phyloP scores from a whole-genome alignment of 495 filamentous ascomycete genomes.

The Niebla homalea region DNA sequence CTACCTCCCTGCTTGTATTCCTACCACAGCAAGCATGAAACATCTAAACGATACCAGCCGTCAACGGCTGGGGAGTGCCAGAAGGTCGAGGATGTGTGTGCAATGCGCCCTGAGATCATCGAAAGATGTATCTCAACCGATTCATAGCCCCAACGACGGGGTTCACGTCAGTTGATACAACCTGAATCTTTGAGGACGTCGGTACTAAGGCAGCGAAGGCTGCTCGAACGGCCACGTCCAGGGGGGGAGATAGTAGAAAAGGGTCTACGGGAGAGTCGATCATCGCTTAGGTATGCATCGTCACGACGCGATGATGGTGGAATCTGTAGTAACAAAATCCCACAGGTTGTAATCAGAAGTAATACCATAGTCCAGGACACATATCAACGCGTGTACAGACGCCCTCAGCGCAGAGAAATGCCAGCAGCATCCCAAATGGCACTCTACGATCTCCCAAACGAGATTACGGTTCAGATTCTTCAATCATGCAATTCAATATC shows the following conservation, averaged over 20 bases:
- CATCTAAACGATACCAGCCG: slow-evolving; percentile 3
- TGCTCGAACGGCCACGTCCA: slow-evolving; percentile 1
- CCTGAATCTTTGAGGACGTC: slow-evolving; percentile 27
- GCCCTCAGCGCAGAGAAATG: neutral
- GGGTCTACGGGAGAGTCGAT: neutral
- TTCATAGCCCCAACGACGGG: slow-evolving; percentile 66
- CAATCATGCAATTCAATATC: slow-evolving; percentile 36
- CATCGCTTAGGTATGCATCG: neutral
- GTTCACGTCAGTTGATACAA: slow-evolving; percentile 41
- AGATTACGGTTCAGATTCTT: slow-evolving; percentile 50
- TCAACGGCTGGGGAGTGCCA: slow-evolving; percentile 4
- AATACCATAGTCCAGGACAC: neutral
- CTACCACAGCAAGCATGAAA: neutral
- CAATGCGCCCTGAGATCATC: slow-evolving; percentile 10
- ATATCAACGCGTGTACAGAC: neutral
- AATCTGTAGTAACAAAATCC: no score
- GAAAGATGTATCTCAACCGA: slow-evolving; percentile 28
- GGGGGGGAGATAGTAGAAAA: neutral
- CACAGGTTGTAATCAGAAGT: neutral
- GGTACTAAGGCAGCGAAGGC: slow-evolving; percentile 1
- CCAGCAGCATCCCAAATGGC: slow-evolving; percentile 24
- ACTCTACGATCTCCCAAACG: slow-evolving; percentile 42
- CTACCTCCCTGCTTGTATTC: neutral
- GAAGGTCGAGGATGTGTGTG: neutral
- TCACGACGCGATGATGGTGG: neutral